These are phyloP conservation scores for Lindgomyces ingoldianus DNA, from an alignment of 495 filamentous ascomycete species.

Conservation along the genomic window DNA sequence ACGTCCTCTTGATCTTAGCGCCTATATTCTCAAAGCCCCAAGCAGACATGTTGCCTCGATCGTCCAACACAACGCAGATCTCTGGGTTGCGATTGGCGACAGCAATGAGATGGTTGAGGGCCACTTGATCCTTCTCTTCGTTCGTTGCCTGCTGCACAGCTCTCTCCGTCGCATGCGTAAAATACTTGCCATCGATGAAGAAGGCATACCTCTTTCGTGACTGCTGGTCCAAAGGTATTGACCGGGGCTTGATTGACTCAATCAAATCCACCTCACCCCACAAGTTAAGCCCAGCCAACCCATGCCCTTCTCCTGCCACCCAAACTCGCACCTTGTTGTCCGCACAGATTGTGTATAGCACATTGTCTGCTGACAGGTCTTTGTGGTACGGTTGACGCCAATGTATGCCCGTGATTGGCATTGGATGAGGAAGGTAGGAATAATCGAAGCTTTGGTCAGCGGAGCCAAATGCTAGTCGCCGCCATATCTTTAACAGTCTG, in stretches of 20 bases:
- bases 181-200: conserved; percentile 80
- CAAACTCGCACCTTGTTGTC: conserved; percentile 83
- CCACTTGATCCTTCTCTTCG: conserved; percentile 64
- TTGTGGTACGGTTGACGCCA: conserved; percentile 77
- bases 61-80: conserved; percentile 82
- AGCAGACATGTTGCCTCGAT: conserved; percentile 82
- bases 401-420: conserved; percentile 74
- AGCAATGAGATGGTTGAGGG: conserved; percentile 80
- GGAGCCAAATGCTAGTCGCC: conserved; percentile 78
- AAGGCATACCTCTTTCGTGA: conserved; percentile 68
- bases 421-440: conserved; percentile 82
- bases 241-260: conserved; percentile 66
- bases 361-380: conserved; percentile 80
- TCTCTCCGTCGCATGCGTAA: conserved; percentile 71
- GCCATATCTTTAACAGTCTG: conserved; percentile 88
- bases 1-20: conserved; percentile 64
- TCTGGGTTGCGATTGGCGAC: conserved; percentile 85
- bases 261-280: conserved; percentile 83
- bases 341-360: conserved; percentile 89
- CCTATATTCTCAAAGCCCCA: conserved; percentile 94
- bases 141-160: conserved; percentile 64
- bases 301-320: conserved; percentile 74
- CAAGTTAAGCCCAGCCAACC: conserved; percentile 68
- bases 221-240: conserved; percentile 42
- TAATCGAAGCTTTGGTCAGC: conserved; percentile 88